Base-by-base conservation (phyloP, 164 flowering plant species). In the Umbilicus rupestris region DNA sequence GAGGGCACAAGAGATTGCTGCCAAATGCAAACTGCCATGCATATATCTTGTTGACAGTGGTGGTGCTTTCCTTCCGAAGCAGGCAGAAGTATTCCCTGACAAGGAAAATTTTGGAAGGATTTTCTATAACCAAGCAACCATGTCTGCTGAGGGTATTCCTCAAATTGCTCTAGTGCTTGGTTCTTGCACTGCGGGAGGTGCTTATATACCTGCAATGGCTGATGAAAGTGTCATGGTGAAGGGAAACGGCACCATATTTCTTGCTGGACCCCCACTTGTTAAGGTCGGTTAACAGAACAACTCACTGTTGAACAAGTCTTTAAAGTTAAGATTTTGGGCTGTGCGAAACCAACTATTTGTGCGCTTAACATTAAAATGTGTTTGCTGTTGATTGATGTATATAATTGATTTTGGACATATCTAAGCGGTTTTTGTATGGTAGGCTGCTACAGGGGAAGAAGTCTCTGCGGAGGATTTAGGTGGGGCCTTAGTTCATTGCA, bases 361-460 rank as follows among this genome's bases (percentile, higher is more conserved):
- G 29, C 10, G 2, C 29, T 24, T 52, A 12, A 52, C 14, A 52
- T 5, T 3, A 50, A 5, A 24, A 0, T 26, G 29, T 52, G 24
- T 24, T 24, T 7, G 20, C 35, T 31, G 11, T 39, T 17, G 29
- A 16, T 62, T 30, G 24, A 16, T 59, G 58, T 14, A 37, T 64
- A 20, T 35, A 28, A 22, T 45, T 60, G 14, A 19, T 28, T 12
- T 14, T 19, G 33, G 57, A 39, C 45, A 31, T 59, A 37, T 52
- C 68, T 71, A 57, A 68, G 58, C 60, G 68, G 30, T 65, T 63
- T 57, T 70, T 77, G 65, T n/a, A n/a, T 31, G 12, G 62, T 74
- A 94, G 99, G 99, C 97, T 87, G 96, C 99, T 71, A 94, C 96
- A 16, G 97, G 99, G 52, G 99, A 91, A 73, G 97, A 89, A 80